Base-by-base conservation (phyloP, 495 filamentous ascomycete genomes). In the Lasiosphaeria hispida region DNA sequence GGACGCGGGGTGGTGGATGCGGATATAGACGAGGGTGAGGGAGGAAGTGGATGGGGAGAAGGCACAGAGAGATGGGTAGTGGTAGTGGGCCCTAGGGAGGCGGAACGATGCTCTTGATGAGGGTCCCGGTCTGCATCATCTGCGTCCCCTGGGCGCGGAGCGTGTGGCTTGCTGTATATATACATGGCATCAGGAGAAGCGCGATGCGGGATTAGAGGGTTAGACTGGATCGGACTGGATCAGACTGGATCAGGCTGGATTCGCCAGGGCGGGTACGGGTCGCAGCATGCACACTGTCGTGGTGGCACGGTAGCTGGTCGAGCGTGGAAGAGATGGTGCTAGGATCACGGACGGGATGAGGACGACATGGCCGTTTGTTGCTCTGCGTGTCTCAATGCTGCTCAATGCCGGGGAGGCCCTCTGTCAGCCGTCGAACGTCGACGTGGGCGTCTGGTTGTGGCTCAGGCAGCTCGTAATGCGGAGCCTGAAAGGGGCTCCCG, bases 271-370 rank as follows among this genome's bases (percentile, higher is more conserved):
- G 51, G 55, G 59, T 56, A 60, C 47, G 52, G 54, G 66, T 56
- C 45, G 63, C 60, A 67, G 61, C 60, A 68, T 69, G 69, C 67
- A 69, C 55, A 55, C 59, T 64, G 67, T 69, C 61, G 63, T 60
- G 57, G 58, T 55, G 58, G 51, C 55, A 59, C 48, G 54, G 50
- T 37, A 41, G 53, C 53, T 48, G 56, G 43, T 49, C 41, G 48
- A 47, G 56, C 43, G 51, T 41, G 45, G 60, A 44, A 14, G 49
- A 57, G 61, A 43, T 37, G 47, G 55, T 14, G 34, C 39, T 23
- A 36, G 33, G 51, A 53, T 61, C 55, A 64, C 44, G 48, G 56
- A 58, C 59, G 60, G 59, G 38, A 68, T 47, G 63, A 63, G 51
- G 54, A 40, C 55, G 60, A 55, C 60, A 62, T 61, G 48, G 55